phyloP scores from a whole-genome alignment of 768 basidiomycete genomes.

The Boletus rex-veris region DNA sequence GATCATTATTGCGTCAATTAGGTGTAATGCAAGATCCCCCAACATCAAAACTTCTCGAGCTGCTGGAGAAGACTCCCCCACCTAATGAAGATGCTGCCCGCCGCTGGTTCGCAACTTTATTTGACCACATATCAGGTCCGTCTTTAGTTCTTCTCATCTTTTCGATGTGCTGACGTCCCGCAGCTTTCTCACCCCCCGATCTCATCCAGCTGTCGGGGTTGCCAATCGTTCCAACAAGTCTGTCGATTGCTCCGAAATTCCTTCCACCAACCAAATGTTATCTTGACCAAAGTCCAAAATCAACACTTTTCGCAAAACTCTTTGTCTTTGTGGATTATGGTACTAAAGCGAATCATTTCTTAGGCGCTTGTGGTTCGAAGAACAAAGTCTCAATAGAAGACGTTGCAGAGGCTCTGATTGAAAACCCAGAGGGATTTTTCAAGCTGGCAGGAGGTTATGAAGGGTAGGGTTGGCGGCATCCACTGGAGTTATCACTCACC shows the following conservation, averaged over 20 bases:
- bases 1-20: slow-evolving; percentile 53
- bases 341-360: slow-evolving; percentile 68
- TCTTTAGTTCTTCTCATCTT: neutral
- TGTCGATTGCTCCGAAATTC: slow-evolving; percentile 31
- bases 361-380: slow-evolving; percentile 78
- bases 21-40: slow-evolving; percentile 65
- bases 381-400: slow-evolving; percentile 80
- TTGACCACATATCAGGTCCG: slow-evolving; percentile 54
- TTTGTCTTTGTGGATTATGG: slow-evolving; percentile 89
- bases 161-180: neutral
- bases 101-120: slow-evolving; percentile 60
- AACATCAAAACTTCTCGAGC: slow-evolving; percentile 47
- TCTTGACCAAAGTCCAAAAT: slow-evolving; percentile 44
- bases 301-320: slow-evolving; percentile 66
- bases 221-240: slow-evolving; percentile 59
- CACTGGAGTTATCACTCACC: neutral
- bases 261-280: slow-evolving; percentile 62
- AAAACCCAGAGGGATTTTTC: slow-evolving; percentile 64
- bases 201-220: slow-evolving; percentile 50
- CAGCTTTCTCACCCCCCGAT: slow-evolving; percentile 54
- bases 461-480: slow-evolving; percentile 42
- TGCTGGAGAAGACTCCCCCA: slow-evolving; percentile 55
- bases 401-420: slow-evolving; percentile 60
- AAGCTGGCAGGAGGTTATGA: slow-evolving; percentile 59
- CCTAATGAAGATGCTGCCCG: slow-evolving; percentile 46